These are phyloP conservation scores for Tylopilus sp. DNA, from an alignment of 768 basidiomycete genomes.

Conservation along the genomic window DNA sequence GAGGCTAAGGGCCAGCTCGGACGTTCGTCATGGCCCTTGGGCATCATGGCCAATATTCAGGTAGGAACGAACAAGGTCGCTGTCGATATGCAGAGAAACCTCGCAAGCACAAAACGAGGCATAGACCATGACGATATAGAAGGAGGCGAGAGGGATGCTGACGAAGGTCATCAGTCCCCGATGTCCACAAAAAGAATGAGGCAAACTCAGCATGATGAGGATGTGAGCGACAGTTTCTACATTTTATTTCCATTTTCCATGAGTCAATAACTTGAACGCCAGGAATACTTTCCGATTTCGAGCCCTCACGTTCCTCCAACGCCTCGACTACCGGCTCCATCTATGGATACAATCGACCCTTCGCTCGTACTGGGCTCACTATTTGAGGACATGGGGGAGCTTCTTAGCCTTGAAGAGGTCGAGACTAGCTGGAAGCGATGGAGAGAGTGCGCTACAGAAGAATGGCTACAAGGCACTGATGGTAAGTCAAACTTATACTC, in stretches of 20 bases:
- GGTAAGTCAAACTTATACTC: conserved; percentile 14
- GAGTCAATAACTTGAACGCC: not conserved
- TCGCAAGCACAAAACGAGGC: conserved; percentile 14
- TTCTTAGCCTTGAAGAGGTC: conserved; percentile 22
- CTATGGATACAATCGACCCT: conserved; percentile 3
- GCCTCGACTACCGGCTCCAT: conserved; percentile 4
- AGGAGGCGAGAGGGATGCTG: conserved; percentile 2
- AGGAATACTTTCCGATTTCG: conserved; percentile 24
- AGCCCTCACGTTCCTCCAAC: conserved; percentile 19
- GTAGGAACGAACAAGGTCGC: conserved; percentile 1
- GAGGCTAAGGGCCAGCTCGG: conserved; percentile 6
- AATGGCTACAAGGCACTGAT: conserved; percentile 31
- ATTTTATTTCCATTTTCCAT: not conserved
- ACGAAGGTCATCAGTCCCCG: conserved; percentile 2
- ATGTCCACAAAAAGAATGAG: conserved; percentile 16
- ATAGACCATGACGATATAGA: conserved; percentile 14
- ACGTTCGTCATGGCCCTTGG: conserved; percentile 7
- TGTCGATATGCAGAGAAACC: not conserved
- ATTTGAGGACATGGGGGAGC: conserved; percentile 18
- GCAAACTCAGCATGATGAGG: conserved; percentile 8
- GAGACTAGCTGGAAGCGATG: conserved; percentile 24
- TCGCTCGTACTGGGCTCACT: conserved; percentile 12
- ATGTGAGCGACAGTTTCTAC: conserved; percentile 16
- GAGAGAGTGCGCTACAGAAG: conserved; percentile 27
- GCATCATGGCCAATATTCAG: conserved; percentile 8